Conservation (phyloP, 2,329 filamentous ascomycete genomes). For the Aspergillus sp. region DNA sequence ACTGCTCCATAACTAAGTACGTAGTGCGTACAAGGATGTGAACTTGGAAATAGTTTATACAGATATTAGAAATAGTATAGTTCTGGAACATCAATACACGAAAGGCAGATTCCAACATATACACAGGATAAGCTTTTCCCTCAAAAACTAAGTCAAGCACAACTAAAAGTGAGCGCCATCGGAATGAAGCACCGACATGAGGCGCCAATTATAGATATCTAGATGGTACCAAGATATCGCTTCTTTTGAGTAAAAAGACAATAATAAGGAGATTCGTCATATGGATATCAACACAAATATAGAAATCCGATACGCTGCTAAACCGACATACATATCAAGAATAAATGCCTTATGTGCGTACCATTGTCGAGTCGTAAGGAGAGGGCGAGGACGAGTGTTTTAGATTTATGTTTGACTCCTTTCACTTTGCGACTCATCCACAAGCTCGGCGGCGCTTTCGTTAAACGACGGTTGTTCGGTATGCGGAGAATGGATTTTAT, state of each 20-base stretch:
- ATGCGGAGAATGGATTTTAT: conserved; percentile 47
- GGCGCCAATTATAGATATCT: background rate
- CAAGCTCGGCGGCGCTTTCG: conserved; percentile 47
- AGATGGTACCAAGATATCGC: conserved; percentile 10
- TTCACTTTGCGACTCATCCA: conserved; percentile 31
- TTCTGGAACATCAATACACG: conserved; percentile 17
- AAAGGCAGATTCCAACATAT: conserved; percentile 18
- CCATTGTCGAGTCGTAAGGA: conserved; percentile 4
- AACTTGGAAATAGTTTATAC: background rate
- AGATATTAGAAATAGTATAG: conserved; percentile 14
- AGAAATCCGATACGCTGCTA: conserved; percentile 7
- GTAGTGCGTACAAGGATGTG: no score
- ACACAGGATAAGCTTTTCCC: conserved; percentile 7
- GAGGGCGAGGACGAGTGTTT: background rate
- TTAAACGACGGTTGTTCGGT: conserved; percentile 37
- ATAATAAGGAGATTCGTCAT: conserved; percentile 23
- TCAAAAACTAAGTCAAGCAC: background rate
- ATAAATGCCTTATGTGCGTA: conserved; percentile 4
- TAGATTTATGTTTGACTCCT: conserved; percentile 6
- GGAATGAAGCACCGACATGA: background rate
- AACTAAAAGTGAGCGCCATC: background rate
- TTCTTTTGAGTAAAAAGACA: conserved; percentile 5
- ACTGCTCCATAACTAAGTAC: no score
- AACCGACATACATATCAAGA: conserved; percentile 8
- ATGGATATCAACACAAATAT: conserved; percentile 17